A percentile compares a stretch with the other conserved stretches of the same genome.
These are phyloP conservation scores for Apium graveolens DNA, from an alignment of 129 eudicot genomes.

Conservation along the genomic window DNA sequence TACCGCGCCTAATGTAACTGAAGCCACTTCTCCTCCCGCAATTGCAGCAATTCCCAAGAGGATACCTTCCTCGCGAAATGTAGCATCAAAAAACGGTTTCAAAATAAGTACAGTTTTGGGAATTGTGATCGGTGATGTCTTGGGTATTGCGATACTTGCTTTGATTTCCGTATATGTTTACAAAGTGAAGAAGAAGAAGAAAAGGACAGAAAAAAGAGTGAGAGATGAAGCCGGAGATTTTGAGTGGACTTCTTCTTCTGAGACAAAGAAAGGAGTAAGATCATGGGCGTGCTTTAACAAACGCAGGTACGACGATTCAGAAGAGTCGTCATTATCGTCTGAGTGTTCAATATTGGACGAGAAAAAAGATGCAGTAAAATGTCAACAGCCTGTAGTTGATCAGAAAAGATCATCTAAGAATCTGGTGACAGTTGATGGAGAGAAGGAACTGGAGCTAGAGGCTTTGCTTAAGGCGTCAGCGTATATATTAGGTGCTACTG, in stretches of 20 bases:
- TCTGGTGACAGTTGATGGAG: slow-evolving; percentile 83
- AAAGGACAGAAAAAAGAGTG: slow-evolving; percentile 15
- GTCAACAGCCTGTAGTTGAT: slow-evolving; percentile 15
- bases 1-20: slow-evolving; percentile 35
- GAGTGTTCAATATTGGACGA: slow-evolving; percentile 30
- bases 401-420: slow-evolving; percentile 30
- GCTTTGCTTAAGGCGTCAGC: slow-evolving; percentile 89
- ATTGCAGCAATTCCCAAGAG: slow-evolving; percentile 87
- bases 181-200: slow-evolving; percentile 36
- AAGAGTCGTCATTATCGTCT: slow-evolving; percentile 28
- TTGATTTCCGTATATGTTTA: slow-evolving; percentile 36
- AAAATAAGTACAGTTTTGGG: slow-evolving; percentile 42
- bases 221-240: slow-evolving; percentile 31
- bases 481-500: slow-evolving; percentile 72
- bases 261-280: slow-evolving; percentile 46
- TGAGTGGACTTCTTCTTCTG: slow-evolving; percentile 55
- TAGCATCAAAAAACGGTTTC: slow-evolving; percentile 28
- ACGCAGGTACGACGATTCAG: slow-evolving; percentile 31
- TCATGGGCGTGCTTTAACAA: slow-evolving; percentile 62
- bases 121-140: slow-evolving; percentile 67
- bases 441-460: slow-evolving; percentile 62
- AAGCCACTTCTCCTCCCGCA: slow-evolving; percentile 75
- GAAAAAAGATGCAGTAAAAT: slow-evolving; percentile 10
- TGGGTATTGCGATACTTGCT: slow-evolving; percentile 44
- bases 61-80: slow-evolving; percentile 16